Percentiles rank a stretch among this genome's conserved stretches.
Conservation (phyloP, 2,329 filamentous ascomycete genomes). For the Fusarium verticillioides region DNA sequence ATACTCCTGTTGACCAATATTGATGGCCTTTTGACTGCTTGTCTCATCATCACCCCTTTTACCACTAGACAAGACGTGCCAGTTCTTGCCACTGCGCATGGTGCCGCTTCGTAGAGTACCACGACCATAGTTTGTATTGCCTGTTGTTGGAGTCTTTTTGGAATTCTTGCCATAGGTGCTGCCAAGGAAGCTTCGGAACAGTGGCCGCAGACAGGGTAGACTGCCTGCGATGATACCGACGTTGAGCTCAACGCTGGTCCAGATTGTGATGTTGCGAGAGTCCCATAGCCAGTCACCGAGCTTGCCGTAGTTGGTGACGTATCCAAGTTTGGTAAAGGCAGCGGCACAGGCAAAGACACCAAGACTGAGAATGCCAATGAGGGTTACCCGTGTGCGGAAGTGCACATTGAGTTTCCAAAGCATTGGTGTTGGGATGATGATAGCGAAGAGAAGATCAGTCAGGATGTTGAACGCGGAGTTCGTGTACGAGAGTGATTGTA, state of each 20-base stretch:
- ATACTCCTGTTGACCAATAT: slow-evolving; percentile 36
- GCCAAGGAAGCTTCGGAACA: slow-evolving; percentile 49
- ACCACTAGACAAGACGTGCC: slow-evolving; percentile 40
- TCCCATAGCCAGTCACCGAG: slow-evolving; percentile 58
- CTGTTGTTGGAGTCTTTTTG: slow-evolving; percentile 41
- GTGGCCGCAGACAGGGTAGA: slow-evolving; percentile 50
- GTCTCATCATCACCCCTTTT: slow-evolving; percentile 39
- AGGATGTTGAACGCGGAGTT: slow-evolving; percentile 52
- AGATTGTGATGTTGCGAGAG: slow-evolving; percentile 59
- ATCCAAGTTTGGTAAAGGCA: slow-evolving; percentile 55
- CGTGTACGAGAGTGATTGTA: slow-evolving; percentile 57
- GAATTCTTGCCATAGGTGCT: slow-evolving; percentile 47
- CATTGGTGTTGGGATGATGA: slow-evolving; percentile 52
- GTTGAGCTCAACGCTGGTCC: slow-evolving; percentile 55
- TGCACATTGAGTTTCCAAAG: slow-evolving; percentile 56
- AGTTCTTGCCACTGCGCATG: slow-evolving; percentile 37
- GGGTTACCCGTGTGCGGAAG: slow-evolving; percentile 51
- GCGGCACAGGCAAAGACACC: slow-evolving; percentile 58
- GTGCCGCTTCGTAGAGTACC: slow-evolving; percentile 41
- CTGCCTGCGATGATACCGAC: slow-evolving; percentile 52
- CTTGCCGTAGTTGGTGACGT: slow-evolving; percentile 53
- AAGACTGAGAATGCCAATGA: slow-evolving; percentile 55
- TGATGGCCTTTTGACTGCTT: slow-evolving; percentile 47
- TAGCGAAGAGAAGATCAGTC: slow-evolving; percentile 54
- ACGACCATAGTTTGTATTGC: slow-evolving; percentile 39